phyloP scores from a whole-genome alignment of 768 basidiomycete genomes.

The Boletus insuetus region DNA sequence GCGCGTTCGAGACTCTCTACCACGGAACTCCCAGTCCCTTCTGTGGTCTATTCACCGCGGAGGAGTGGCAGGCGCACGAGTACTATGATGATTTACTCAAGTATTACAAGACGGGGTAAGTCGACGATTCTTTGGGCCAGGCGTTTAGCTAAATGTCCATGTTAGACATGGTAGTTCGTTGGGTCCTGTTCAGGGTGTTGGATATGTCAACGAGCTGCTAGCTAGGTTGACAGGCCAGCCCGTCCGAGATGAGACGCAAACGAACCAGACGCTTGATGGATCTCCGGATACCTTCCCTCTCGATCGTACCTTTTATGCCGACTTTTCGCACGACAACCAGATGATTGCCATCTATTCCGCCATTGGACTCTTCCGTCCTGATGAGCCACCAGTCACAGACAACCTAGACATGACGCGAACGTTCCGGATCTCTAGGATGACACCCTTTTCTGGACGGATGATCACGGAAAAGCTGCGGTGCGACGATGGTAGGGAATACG shows the following conservation, averaged over 20 bases:
- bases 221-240: conserved; percentile 68
- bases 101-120: conserved; percentile 74
- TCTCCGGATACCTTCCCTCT: conserved; percentile 72
- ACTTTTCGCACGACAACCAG: conserved; percentile 86
- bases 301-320: conserved; percentile 62
- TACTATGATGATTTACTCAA: conserved; percentile 74
- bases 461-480: conserved; percentile 69
- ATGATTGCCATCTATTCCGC: conserved; percentile 76
- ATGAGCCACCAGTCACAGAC: conserved; percentile 11
- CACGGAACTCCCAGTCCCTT: conserved; percentile 54
- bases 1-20: conserved; percentile 77
- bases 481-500: conserved; percentile 35
- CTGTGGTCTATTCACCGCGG: conserved; percentile 64
- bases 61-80: conserved; percentile 67
- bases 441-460: conserved; percentile 75
- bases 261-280: conserved; percentile 71
- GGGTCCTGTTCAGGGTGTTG: conserved; percentile 79
- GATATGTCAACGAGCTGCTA: conserved; percentile 86
- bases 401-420: conserved; percentile 26
- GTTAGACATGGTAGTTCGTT: conserved; percentile 64
- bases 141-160: neutral
- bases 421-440: conserved; percentile 60
- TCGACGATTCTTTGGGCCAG: neutral
- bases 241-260: conserved; percentile 70
- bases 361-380: conserved; percentile 51